Percentiles rank a stretch among this genome's conserved stretches.
Evolutionary conservation across 129 eudicot genomes (phyloP).

Genomic region (Solidago caesia): DNA sequence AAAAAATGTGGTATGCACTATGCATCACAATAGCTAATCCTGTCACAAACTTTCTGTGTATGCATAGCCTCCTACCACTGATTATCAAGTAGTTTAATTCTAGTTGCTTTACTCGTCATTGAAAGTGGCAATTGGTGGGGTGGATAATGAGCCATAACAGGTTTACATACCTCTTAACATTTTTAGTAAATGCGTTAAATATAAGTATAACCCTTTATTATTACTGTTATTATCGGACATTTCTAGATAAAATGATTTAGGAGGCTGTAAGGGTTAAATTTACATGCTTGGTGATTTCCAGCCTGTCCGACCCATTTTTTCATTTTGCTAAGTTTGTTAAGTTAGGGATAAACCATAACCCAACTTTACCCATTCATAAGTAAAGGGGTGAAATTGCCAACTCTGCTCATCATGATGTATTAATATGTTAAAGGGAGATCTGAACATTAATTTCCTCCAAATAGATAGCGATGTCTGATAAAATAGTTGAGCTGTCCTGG

Average conservation of each 20-base stretch:
- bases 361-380: not conserved
- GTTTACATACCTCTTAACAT: not conserved
- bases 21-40: not conserved
- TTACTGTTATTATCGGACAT: not conserved
- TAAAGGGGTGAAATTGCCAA: not conserved
- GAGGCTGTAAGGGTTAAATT: not conserved
- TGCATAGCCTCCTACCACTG: not conserved
- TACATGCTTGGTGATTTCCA: not conserved
- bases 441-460: not conserved
- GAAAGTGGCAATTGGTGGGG: no score
- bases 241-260: not conserved
- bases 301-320: not conserved
- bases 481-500: not conserved
- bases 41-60: not conserved
- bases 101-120: no score
- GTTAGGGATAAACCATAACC: not conserved
- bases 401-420: not conserved
- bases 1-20: not conserved
- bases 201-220: not conserved
- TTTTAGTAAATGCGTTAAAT: not conserved
- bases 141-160: no score
- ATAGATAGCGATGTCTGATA: not conserved
- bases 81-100: no score
- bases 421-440: not conserved
- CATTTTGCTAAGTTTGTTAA: not conserved